Conservation (phyloP, 805 yeast species). For the Cyberlindnera xishuangbannaensis region DNA sequence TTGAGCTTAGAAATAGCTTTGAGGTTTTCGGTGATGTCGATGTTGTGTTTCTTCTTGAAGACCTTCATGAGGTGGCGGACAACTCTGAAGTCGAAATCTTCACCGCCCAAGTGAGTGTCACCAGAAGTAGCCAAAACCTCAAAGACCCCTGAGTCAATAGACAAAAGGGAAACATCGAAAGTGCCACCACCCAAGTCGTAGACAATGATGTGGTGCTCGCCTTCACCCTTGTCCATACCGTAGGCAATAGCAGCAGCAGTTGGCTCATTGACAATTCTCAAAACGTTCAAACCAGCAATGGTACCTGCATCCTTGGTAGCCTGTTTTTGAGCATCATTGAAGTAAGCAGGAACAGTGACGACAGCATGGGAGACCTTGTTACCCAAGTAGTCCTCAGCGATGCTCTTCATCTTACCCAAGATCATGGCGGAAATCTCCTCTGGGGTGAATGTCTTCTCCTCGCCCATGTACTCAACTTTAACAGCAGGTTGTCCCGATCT, state of each 20-base stretch:
- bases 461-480: conserved; percentile 68
- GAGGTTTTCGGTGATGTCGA: conserved; percentile 74
- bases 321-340: conserved; percentile 91
- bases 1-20: conserved; percentile 90
- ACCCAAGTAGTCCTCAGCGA: conserved; percentile 89
- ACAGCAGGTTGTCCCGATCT: conserved; percentile 80
- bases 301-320: conserved; percentile 93
- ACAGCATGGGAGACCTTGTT: conserved; percentile 82
- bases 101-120: conserved; percentile 98
- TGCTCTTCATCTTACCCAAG: conserved; percentile 84
- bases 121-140: conserved; percentile 93
- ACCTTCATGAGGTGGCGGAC: conserved; percentile 81
- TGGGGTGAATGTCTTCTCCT: conserved; percentile 73
- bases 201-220: conserved; percentile 85
- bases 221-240: conserved; percentile 78
- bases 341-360: conserved; percentile 90
- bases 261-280: conserved; percentile 90
- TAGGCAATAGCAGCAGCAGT: conserved; percentile 98
- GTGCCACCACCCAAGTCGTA: conserved; percentile 98
- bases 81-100: conserved; percentile 87
- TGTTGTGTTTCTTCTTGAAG: conserved; percentile 88
- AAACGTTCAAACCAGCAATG: conserved; percentile 82
- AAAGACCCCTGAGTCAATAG: conserved; percentile 87
- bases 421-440: conserved; percentile 94
- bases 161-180: conserved; percentile 82